Evolutionary conservation across 345 rosid genomes (phyloP).

Genomic region (Syzygium aromaticum): DNA sequence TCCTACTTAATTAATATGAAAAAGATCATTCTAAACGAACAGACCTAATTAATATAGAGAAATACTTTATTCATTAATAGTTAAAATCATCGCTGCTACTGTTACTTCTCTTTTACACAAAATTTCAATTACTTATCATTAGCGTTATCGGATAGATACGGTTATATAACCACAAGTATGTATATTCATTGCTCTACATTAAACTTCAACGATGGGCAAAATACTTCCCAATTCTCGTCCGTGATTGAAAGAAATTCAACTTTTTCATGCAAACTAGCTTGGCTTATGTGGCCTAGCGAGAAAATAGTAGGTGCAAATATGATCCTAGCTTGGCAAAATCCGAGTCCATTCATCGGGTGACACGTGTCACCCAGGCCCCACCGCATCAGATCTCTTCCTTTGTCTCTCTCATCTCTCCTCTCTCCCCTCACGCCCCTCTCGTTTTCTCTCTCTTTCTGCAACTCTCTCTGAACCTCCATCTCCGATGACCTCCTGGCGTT

Average conservation of each 20-base stretch:
- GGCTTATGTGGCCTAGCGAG: neutral
- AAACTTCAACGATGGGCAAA: neutral
- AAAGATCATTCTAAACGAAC: neutral
- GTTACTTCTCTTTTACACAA: neutral
- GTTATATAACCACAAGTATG: neutral
- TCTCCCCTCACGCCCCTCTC: too few species aligned
- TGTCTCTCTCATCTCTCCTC: too few species aligned
- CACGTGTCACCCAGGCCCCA: too few species aligned
- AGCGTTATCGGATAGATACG: neutral
- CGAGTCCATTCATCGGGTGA: too few species aligned
- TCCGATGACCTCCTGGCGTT: too few species aligned
- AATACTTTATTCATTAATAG: neutral
- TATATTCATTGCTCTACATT: neutral
- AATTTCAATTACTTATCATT: neutral
- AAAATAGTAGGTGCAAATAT: too few species aligned
- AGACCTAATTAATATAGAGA: neutral
- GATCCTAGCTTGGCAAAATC: too few species aligned
- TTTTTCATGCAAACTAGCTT: neutral
- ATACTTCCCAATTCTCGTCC: neutral
- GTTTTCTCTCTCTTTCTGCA: too few species aligned
- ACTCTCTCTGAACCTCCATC: too few species aligned
- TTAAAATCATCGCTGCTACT: neutral
- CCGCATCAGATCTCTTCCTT: too few species aligned
- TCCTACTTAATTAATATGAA: neutral
- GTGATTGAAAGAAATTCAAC: neutral